These are phyloP conservation scores for Aspergillus ustus DNA, from an alignment of 2,329 filamentous ascomycete species.

Conservation along the genomic window DNA sequence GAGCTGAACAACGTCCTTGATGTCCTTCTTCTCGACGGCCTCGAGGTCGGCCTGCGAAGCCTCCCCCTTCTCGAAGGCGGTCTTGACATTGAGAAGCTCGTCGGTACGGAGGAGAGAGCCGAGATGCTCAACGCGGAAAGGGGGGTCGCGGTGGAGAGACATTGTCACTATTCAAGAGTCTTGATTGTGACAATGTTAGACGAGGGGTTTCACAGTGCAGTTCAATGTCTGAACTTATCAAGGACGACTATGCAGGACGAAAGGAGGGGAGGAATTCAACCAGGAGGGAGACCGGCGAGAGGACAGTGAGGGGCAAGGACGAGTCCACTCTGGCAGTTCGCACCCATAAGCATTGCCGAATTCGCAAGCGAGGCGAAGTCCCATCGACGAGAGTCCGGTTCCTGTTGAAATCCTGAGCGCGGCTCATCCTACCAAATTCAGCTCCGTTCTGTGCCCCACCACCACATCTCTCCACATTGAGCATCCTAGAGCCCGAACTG, in stretches of 20 bases:
- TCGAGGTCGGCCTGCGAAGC: slow-evolving; percentile 60
- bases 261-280: neutral
- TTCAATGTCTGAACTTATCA: slow-evolving; percentile 1
- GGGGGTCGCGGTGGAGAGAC: slow-evolving; percentile 53
- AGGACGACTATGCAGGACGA: neutral
- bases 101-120: slow-evolving; percentile 71
- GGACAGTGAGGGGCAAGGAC: slow-evolving; percentile 7
- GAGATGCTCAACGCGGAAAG: slow-evolving; percentile 74
- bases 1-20: slow-evolving; percentile 67
- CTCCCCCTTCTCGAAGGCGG: slow-evolving; percentile 60
- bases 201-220: neutral
- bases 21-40: slow-evolving; percentile 67
- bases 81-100: slow-evolving; percentile 63
- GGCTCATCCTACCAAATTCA: slow-evolving; percentile 6
- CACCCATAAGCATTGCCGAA: slow-evolving; percentile 4
- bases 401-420: neutral
- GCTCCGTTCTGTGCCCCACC: slow-evolving; percentile 1
- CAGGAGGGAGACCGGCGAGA: neutral
- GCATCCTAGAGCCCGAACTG: neutral
- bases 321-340: neutral
- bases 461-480: slow-evolving; percentile 8
- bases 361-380: slow-evolving; percentile 12
- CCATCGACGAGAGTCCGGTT: neutral
- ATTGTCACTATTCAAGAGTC: slow-evolving; percentile 25
- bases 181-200: neutral